These are phyloP conservation scores for Pythium dissotocum DNA, from an alignment of 352 stramenopile genomes.

Conservation along the genomic window DNA sequence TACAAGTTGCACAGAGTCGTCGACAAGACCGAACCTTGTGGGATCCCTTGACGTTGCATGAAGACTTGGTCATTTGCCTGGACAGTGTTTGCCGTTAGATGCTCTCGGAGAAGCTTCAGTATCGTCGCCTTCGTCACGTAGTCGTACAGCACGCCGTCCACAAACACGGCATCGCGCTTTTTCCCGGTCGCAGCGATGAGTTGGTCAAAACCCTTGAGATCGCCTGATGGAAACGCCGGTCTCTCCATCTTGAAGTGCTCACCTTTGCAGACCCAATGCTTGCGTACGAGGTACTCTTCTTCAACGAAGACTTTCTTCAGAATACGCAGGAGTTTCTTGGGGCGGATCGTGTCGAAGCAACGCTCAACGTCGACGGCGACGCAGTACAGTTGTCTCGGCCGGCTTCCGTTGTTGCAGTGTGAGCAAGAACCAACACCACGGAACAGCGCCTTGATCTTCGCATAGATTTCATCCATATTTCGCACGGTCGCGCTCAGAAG, in stretches of 20 bases:
- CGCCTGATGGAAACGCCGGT: conserved; percentile 51
- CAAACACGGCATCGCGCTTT: conserved; percentile 53
- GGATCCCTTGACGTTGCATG: conserved; percentile 67
- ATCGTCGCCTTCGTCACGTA: conserved; percentile 57
- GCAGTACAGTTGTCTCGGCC: conserved; percentile 42
- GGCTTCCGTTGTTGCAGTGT: background rate
- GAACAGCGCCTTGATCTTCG: conserved; percentile 49
- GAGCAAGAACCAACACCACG: background rate
- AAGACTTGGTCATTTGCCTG: conserved; percentile 51
- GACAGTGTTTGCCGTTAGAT: conserved; percentile 60
- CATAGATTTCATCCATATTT: conserved; percentile 73
- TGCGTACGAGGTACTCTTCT: conserved; percentile 76
- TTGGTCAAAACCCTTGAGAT: conserved; percentile 55
- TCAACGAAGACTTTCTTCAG: conserved; percentile 64
- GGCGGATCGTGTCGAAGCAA: conserved; percentile 81
- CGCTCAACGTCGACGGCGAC: conserved; percentile 77
- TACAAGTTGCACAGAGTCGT: conserved; percentile 84
- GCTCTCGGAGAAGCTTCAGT: conserved; percentile 58
- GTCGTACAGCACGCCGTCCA: conserved; percentile 81
- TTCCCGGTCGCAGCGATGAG: conserved; percentile 35
- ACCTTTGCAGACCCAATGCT: conserved; percentile 70
- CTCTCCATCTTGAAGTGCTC: conserved; percentile 68
- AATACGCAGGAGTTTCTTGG: conserved; percentile 60
- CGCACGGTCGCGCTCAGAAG: conserved; percentile 58
- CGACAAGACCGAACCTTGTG: conserved; percentile 81